These are phyloP conservation scores for Aspergillus candidus DNA, from an alignment of 2,329 filamentous ascomycete species.

Conservation along the genomic window DNA sequence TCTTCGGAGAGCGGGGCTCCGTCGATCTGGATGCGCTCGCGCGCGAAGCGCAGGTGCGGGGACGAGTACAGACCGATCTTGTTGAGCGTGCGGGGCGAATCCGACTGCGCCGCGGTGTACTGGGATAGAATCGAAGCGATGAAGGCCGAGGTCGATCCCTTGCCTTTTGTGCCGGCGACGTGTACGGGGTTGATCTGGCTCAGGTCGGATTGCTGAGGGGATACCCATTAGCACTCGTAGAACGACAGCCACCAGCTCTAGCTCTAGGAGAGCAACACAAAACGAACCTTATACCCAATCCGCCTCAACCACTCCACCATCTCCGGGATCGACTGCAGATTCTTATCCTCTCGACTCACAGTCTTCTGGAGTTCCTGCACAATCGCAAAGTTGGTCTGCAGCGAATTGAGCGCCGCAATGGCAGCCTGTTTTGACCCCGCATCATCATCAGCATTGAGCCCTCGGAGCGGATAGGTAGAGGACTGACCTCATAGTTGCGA, in stretches of 20 bases:
- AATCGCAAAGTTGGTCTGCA: conserved; percentile 73
- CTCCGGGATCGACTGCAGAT: conserved; percentile 70
- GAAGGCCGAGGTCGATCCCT: conserved; percentile 82
- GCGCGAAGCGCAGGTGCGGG: conserved; percentile 74
- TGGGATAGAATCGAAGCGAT: conserved; percentile 70
- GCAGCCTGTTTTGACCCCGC: conserved; percentile 49
- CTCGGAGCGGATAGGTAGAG: conserved; percentile 2
- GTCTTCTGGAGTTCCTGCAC: conserved; percentile 68
- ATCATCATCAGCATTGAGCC: neutral
- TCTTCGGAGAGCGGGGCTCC: conserved; percentile 62
- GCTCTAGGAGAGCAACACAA: conserved; percentile 1
- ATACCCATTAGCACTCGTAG: conserved; percentile 2
- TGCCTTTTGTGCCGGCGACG: conserved; percentile 90
- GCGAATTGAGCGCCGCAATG: conserved; percentile 64
- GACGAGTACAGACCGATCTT: conserved; percentile 78
- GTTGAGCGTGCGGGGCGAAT: conserved; percentile 31
- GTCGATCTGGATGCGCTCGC: conserved; percentile 79
- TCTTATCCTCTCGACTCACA: conserved; percentile 62
- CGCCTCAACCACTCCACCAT: conserved; percentile 71
- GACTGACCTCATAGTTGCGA: conserved; percentile 36
- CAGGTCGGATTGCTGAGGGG: conserved; percentile 53
- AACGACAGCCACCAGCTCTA: neutral
- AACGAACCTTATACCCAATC: conserved; percentile 65
- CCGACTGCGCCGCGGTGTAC: conserved; percentile 43
- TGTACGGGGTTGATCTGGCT: conserved; percentile 63